Evolutionary conservation across 2,329 filamentous ascomycete species (phyloP).

Genomic region (Trichophyton benhamiae): DNA sequence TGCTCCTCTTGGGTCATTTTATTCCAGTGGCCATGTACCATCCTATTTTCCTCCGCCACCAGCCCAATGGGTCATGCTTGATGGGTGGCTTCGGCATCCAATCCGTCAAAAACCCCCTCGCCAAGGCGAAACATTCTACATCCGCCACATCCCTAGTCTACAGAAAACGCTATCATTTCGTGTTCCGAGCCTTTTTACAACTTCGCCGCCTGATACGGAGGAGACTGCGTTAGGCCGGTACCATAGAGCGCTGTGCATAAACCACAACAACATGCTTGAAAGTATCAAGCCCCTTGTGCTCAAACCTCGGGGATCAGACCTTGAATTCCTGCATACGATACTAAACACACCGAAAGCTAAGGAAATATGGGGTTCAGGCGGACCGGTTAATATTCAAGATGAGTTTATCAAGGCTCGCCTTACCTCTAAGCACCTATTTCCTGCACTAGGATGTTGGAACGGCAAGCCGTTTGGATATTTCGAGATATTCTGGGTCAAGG

Average conservation of each 20-base stretch:
- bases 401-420: constrained; percentile 57
- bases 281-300: constrained; percentile 17
- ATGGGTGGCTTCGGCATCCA: constrained; percentile 63
- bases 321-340: constrained; percentile 69
- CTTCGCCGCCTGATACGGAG: constrained; percentile 42
- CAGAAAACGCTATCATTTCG: constrained; percentile 81
- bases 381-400: constrained; percentile 44
- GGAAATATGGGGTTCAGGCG: constrained; percentile 68
- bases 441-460: constrained; percentile 86
- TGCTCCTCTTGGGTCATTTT: constrained; percentile 52
- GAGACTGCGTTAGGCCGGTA: constrained; percentile 18
- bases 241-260: constrained; percentile 14
- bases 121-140: constrained; percentile 86
- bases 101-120: constrained; percentile 76
- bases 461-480: constrained; percentile 94
- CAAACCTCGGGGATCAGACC: constrained; percentile 36
- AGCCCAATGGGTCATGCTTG: constrained; percentile 66
- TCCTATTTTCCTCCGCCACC: constrained; percentile 83
- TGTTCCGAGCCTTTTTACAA: constrained; percentile 56
- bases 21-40: constrained; percentile 70
- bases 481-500: constrained; percentile 96
- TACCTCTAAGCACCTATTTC: constrained; percentile 64
- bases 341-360: constrained; percentile 75
- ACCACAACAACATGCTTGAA: constrained; percentile 19
- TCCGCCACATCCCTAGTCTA: constrained; percentile 68